Percentiles rank a stretch among this genome's conserved stretches.
Evolutionary conservation across 805 yeast genomes (phyloP).

Genomic region (Metschnikowia lochheadii): DNA sequence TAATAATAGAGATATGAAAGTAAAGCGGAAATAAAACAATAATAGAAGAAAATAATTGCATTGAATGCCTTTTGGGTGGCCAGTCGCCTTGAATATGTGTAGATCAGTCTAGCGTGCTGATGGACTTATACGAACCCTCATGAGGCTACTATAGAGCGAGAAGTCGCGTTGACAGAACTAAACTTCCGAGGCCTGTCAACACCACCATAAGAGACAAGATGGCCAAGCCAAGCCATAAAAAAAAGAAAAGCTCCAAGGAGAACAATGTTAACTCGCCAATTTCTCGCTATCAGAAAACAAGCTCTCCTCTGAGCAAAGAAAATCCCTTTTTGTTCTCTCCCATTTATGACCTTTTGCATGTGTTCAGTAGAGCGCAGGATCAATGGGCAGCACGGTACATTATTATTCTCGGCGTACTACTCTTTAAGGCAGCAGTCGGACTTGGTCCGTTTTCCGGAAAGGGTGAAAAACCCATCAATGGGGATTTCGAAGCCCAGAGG

Average conservation of each 20-base stretch:
- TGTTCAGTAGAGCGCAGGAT: slow-evolving; percentile 74
- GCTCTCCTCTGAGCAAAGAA: neutral
- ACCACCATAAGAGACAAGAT: neutral
- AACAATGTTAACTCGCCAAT: neutral
- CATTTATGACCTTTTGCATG: slow-evolving; percentile 68
- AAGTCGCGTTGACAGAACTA: neutral
- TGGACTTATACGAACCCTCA: neutral
- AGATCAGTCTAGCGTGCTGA: neutral
- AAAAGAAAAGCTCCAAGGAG: slow-evolving; percentile 3
- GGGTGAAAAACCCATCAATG: slow-evolving; percentile 71
- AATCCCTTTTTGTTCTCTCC: slow-evolving; percentile 37
- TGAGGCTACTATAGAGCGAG: neutral
- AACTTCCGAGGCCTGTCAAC: neutral
- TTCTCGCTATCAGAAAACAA: neutral
- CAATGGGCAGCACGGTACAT: slow-evolving; percentile 90
- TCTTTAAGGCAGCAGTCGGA: slow-evolving; percentile 81
- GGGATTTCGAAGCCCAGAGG: slow-evolving; percentile 97
- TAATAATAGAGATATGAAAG: too few relatives aligned
- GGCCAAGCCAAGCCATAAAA: slow-evolving; percentile 9
- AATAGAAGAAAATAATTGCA: neutral
- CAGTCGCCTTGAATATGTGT: neutral
- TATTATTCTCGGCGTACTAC: slow-evolving; percentile 64
- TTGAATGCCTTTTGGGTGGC: too few relatives aligned
- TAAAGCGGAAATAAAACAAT: neutral
- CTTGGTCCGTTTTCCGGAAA: slow-evolving; percentile 84